Conservation (phyloP, 768 basidiomycete genomes). For the Tricholoma terreum region DNA sequence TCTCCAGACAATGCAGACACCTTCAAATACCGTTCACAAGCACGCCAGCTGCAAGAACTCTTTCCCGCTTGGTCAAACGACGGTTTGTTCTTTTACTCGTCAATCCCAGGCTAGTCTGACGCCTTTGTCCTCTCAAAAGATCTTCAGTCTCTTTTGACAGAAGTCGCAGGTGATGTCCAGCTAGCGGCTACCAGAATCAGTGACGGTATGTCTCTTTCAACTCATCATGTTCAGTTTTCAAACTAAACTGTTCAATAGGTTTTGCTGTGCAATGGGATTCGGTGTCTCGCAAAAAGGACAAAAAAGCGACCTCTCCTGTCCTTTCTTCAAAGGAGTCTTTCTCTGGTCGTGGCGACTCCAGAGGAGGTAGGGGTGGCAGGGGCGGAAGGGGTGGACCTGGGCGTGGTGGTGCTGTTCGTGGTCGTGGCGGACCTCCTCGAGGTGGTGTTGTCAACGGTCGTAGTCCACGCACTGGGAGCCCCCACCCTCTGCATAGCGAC, state of each 20-base stretch:
- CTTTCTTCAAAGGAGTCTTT: constrained; percentile 53
- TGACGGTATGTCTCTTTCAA: constrained; percentile 51
- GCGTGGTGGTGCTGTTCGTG: constrained; percentile 49
- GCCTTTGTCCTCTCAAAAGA: constrained; percentile 38
- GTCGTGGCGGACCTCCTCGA: constrained; percentile 48
- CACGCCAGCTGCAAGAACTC: constrained; percentile 63
- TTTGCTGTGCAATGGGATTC: constrained; percentile 78
- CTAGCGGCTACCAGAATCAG: constrained; percentile 70
- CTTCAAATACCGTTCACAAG: constrained; percentile 50
- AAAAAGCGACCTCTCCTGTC: constrained; percentile 50
- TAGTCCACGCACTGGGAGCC: constrained; percentile 32
- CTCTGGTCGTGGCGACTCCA: constrained; percentile 48
- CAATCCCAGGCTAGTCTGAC: constrained; percentile 23
- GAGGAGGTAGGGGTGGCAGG: constrained; percentile 60
- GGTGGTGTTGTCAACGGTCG: constrained; percentile 41
- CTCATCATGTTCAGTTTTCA: constrained; percentile 8
- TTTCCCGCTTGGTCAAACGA: constrained; percentile 71
- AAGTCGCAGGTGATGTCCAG: constrained; percentile 67
- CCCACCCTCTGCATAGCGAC: constrained; percentile 25
- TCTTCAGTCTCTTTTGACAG: constrained; percentile 63
- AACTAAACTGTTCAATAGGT: constrained; percentile 41
- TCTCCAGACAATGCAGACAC: constrained; percentile 31
- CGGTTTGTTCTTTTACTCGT: constrained; percentile 37
- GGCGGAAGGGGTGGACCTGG: constrained; percentile 60
- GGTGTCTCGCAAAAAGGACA: constrained; percentile 85